Base-by-base conservation (phyloP, 345 rosid species). In the Kandelia obovata region DNA sequence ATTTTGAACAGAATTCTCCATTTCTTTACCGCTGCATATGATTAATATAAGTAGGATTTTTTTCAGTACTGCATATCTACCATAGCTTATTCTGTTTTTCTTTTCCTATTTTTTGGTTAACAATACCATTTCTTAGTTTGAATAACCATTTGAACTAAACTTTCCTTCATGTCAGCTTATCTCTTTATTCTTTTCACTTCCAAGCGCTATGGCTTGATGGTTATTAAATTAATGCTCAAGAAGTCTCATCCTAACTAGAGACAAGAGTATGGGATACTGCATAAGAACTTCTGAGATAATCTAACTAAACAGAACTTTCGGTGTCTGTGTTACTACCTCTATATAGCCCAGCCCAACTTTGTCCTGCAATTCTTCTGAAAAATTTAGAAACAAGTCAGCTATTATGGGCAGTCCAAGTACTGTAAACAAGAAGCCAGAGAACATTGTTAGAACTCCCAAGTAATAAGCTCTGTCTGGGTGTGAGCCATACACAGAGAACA, bases 161-260 rank as follows among this genome's bases (percentile, higher is more conserved):
- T 39, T 39, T 78, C 94, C 87, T 34, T 94, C 94, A 71, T 90
- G 92, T 87, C 90, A 90, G 87, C 91, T 92, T 85, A 87, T 92
- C 68, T 92, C 47, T 1, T 10, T 8, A 37, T 37, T 8, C 43
- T 37, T 37, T 37, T 37, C 43, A 37, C 9, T 37, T 37, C 43
- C 7, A 37, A 37, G 43, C 43, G 8, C 9, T 37, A 37, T 37
- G 43, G 43, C 43, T 37, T 37, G 43, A 37, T 37, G 43, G 43
- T 7, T 37, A 37, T 8, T 8, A 37, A 37, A 37, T 37, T 9
- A 1, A 37, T 37, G 43, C 43, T 7, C 43, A 37, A 37, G 43
- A 37, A 37, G 43, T 37, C 11, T 37, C 43, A 37, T 37, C 43
- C 43, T 37, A 37, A 37, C 43, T 37, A 37, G 43, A 37, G 43